Percentiles rank a stretch among this genome's conserved stretches.
These are phyloP conservation scores for Penicillium fimorum DNA, from an alignment of 495 filamentous ascomycete species.

Conservation along the genomic window DNA sequence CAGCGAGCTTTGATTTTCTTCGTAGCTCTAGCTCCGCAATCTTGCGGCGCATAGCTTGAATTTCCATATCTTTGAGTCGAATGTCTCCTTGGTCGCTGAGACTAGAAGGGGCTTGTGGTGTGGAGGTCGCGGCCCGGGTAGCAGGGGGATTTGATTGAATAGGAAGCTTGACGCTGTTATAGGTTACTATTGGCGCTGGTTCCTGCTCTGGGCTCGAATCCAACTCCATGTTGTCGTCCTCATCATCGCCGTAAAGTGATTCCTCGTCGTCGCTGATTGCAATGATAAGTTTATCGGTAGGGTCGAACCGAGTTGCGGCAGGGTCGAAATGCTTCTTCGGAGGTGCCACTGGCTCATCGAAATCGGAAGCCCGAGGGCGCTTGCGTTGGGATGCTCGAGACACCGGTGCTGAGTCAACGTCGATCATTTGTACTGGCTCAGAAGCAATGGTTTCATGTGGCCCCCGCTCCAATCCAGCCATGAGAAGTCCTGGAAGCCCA, in stretches of 20 bases:
- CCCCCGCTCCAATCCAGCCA: conserved; percentile 33
- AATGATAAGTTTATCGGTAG: conserved; percentile 53
- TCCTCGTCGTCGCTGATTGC: conserved; percentile 76
- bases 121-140: conserved; percentile 32
- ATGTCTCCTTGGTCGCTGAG: conserved; percentile 56
- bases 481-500: conserved; percentile 54
- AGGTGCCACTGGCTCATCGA: conserved; percentile 53
- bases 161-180: conserved; percentile 5
- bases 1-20: conserved; percentile 54
- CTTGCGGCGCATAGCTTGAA: conserved; percentile 69
- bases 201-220: conserved; percentile 24
- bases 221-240: conserved; percentile 37
- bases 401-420: conserved; percentile 27
- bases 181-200: background rate
- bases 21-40: conserved; percentile 76
- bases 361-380: conserved; percentile 83
- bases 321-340: conserved; percentile 64
- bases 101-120: conserved; percentile 34
- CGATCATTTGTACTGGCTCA: conserved; percentile 12
- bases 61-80: conserved; percentile 62
- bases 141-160: conserved; percentile 13
- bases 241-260: conserved; percentile 45
- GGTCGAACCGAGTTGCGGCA: conserved; percentile 13
- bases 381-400: conserved; percentile 55
- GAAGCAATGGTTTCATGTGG: conserved; percentile 5